Conservation (phyloP, 1,284 basidiomycete genomes). For the Ustilago sp. region DNA sequence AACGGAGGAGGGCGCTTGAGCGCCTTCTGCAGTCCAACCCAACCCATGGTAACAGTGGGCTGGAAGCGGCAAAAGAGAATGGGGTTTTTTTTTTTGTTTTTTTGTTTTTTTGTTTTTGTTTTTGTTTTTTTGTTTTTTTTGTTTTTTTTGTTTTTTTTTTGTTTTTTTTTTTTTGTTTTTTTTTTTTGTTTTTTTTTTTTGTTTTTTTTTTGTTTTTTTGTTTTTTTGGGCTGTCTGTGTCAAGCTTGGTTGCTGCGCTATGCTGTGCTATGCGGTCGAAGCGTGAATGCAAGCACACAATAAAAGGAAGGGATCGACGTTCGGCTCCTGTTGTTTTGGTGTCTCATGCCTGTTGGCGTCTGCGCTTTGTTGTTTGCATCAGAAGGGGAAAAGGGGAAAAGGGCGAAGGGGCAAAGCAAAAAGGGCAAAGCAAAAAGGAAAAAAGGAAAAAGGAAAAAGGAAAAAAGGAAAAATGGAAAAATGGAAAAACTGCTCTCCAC, state of each 20-base stretch:
- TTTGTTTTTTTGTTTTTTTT: too few relatives aligned
- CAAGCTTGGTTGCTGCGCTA: background rate
- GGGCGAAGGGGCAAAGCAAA: background rate
- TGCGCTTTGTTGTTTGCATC: background rate
- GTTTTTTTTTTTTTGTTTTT: too few relatives aligned
- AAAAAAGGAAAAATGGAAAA: background rate
- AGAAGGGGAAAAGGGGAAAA: background rate
- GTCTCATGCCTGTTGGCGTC: background rate
- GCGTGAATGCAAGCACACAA: background rate
- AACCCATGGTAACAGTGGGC: background rate
- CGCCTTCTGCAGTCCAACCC: too few relatives aligned
- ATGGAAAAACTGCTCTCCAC: background rate
- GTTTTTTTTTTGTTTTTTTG: too few relatives aligned
- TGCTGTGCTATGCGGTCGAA: background rate
- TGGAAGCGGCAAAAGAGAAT: too few relatives aligned
- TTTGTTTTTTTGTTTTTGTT: too few relatives aligned
- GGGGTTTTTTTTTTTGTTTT: too few relatives aligned
- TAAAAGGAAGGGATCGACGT: background rate
- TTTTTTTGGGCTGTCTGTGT: background rate
- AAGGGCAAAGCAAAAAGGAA: background rate
- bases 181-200: too few relatives aligned
- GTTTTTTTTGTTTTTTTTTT: too few relatives aligned
- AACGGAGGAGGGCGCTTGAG: background rate
- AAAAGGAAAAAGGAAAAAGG: background rate
- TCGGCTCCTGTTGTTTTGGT: background rate